Evolutionary conservation across 176 grass and related monocot species (phyloP), one percentile per base, ranked within the genome.

Genomic region (Aegilops bicornis): DNA sequence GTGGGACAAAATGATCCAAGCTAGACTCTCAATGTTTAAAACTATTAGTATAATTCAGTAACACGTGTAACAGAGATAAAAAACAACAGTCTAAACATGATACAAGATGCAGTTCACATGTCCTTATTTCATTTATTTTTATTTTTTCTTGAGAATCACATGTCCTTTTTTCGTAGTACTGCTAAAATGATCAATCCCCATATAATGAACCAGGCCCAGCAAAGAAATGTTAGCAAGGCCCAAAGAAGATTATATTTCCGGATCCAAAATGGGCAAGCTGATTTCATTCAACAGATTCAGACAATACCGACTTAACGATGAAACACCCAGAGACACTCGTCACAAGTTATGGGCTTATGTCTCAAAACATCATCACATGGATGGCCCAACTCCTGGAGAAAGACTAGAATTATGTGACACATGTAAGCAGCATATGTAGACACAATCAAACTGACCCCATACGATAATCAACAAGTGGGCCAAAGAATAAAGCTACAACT

Each of bases 1-100:
- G 56, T 50, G 37, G 8, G 32, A 56, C 10, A 12, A 81, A 80
- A 85, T 32, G 20, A 76, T 84, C 48, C 37, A 63, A 76, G 47
- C 69, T 75, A 69, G 48, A 79, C 69, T 64, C 24, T n/a, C 80
- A 19, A 35, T 63, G 56, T 36, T 66, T 66, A 71, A 59, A 65
- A 40, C 19, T 72, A 69, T 33, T 70, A 72, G 14, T 54, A 88
- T 36, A 91, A 69, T 69, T 2, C 78, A 78, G 39, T 86, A 78
- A 31, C 63, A 85, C 66, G 33, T 52, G 54, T 32, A 77, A 43
- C 50, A 48, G 2, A 62, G 43, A 60, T 29, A 76, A 17, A 30
- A 30, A 27, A 52, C 48, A 58, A 58, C 2, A 58, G 52, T 58
- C 52, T 8, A 58, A 58, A 58, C 52, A 58, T 52, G 48, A 52